Percentiles rank a stretch among this genome's conserved stretches.
Conservation (phyloP, 441 rosid species). For the Syzygium syzygioides region DNA sequence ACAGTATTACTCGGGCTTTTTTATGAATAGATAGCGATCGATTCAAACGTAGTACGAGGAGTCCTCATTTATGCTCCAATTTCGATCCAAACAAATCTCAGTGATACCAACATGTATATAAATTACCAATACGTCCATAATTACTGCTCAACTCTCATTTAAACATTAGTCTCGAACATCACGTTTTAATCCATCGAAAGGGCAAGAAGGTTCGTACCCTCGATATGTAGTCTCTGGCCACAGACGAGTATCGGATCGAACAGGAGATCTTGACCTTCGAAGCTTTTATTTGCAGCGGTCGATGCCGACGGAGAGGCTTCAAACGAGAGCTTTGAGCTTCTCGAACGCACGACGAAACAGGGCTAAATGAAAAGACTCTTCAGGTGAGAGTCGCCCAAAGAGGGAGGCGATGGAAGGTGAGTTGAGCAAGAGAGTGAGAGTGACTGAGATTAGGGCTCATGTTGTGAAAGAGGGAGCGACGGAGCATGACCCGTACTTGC, state of each 20-base stretch:
- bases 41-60: background rate
- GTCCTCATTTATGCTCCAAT: background rate
- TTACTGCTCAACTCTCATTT: background rate
- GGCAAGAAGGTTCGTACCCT: background rate
- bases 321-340: no score
- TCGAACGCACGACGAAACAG: no score
- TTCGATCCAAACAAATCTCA: background rate
- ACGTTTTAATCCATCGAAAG: fast-evolving
- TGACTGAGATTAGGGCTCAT: no score
- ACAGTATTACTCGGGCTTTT: background rate
- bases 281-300: background rate
- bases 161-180: background rate
- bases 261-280: background rate
- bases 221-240: background rate
- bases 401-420: background rate
- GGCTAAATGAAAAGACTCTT: no score
- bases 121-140: background rate
- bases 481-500: background rate
- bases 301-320: background rate
- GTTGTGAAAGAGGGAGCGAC: background rate
- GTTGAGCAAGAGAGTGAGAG: no score
- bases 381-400: no score
- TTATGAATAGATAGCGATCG: background rate
- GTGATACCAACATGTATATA: fast-evolving
- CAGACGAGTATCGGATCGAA: background rate